Evolutionary conservation across 2,329 filamentous ascomycete species (phyloP), one percentile per base, ranked within the genome.

Genomic region (Trematosphaeria pertusa): DNA sequence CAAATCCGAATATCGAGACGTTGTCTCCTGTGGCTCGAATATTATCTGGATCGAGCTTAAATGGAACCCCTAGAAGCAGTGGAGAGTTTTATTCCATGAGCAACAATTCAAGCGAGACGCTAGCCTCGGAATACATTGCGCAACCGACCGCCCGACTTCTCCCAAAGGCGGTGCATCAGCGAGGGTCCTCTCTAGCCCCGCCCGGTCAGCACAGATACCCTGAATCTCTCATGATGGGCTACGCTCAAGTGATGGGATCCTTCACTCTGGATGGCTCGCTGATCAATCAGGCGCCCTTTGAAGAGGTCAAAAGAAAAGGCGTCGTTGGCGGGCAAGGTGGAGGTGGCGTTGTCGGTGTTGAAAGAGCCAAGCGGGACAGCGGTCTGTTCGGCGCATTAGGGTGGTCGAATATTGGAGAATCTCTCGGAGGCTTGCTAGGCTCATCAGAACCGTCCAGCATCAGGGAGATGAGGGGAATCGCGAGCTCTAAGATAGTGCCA

Each of bases 161-260:
- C 14, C 58, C 61, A 20, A 55, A 56, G 31, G 46, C 59, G 4
- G 31, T 59, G 28, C 67, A 71, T 42, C 65, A 67, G 37, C 60
- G 67, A 31, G 61, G 54, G 31, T 36, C 51, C 5, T 70, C 69
- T 18, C 46, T 71, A 37, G 62, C 48, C 73, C 75, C 52, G 0
- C 55, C 62, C 1, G 59, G 49, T 5, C 56, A 46, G n/a, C 60
- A 60, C 19, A 64, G 61, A 53, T 59, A 63, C 78, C 85, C 89
- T 0, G 92, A 97, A 68, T 87, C 87, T 1, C 75, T 99, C 43
- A 95, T 99, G 85, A 99, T 99, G 94, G 94, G 92, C 0, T 99
- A 96, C 72, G 93, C 90, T 2, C 94, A 99, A 62, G 84, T 97
- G 2, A 89, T 91, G 71, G 94, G 94, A 3, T 92, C 89, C 0